A percentile compares a stretch with the other conserved stretches of the same genome.
Conservation (phyloP, 306 rosid species). For the Quercus robur region DNA sequence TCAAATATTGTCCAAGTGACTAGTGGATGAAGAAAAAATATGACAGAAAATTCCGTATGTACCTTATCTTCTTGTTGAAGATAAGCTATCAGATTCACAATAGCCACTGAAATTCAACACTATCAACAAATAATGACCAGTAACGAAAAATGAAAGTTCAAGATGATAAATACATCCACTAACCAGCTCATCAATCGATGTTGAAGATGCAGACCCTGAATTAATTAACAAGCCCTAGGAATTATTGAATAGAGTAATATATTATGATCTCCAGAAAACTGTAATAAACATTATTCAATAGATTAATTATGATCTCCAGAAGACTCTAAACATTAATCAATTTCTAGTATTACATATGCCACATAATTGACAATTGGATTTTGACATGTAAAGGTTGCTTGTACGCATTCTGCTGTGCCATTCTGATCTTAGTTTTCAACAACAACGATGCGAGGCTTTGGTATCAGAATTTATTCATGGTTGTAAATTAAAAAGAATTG, state of each 20-base stretch:
- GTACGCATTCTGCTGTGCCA: too few species aligned
- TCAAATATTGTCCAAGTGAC: neutral
- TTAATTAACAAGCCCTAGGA: too few species aligned
- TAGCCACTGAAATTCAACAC: constrained; percentile 18
- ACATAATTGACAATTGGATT: neutral
- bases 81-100: constrained; percentile 21
- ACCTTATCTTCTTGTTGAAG: neutral
- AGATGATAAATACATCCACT: neutral
- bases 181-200: too few species aligned
- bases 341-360: neutral
- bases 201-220: too few species aligned
- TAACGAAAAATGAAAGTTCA: too few species aligned
- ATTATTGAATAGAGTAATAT: too few species aligned
- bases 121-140: neutral
- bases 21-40: neutral
- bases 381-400: too few species aligned
- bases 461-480: too few species aligned
- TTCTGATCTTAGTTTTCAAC: too few species aligned
- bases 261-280: too few species aligned
- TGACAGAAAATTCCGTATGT: neutral
- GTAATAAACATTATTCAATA: neutral
- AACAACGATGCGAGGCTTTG: too few species aligned
- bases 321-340: neutral
- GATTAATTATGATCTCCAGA: neutral
- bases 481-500: too few species aligned